Conservation (phyloP, 2,329 filamentous ascomycete genomes). For the Furcasterigmium sp. region DNA sequence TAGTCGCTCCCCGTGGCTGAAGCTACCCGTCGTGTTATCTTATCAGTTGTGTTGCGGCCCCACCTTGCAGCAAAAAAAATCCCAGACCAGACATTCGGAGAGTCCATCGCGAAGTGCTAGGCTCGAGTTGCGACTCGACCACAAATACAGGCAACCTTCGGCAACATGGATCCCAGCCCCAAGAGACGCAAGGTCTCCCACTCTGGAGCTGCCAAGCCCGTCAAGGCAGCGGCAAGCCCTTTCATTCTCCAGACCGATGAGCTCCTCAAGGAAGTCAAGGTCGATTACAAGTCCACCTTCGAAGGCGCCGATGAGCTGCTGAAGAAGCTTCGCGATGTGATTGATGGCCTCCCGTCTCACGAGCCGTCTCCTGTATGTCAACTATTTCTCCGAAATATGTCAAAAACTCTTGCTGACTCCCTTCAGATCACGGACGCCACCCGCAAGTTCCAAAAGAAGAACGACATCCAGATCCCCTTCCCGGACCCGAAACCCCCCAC, state of each 20-base stretch:
- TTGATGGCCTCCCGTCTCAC: slow-evolving; percentile 46
- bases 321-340: slow-evolving; percentile 44
- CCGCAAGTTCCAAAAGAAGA: slow-evolving; percentile 59
- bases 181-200: slow-evolving; percentile 46
- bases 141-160: too few relatives aligned
- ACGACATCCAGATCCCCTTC: slow-evolving; percentile 73
- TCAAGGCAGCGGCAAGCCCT: slow-evolving; percentile 40
- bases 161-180: slow-evolving; percentile 37
- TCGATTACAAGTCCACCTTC: slow-evolving; percentile 46
- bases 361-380: slow-evolving; percentile 44
- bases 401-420: too few relatives aligned
- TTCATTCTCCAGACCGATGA: slow-evolving; percentile 58
- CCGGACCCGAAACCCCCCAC: slow-evolving; percentile 72
- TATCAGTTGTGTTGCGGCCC: neutral
- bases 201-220: slow-evolving; percentile 27
- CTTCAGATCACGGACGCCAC: slow-evolving; percentile 62
- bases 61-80: neutral
- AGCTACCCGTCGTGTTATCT: neutral
- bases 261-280: slow-evolving; percentile 47
- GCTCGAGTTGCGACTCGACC: too few relatives aligned
- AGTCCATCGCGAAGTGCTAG: too few relatives aligned
- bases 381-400: too few relatives aligned
- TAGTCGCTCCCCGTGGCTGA: neutral
- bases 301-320: slow-evolving; percentile 43
- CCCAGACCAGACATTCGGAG: neutral